A percentile compares a stretch with the other conserved stretches of the same genome.
Conservation (phyloP, 192 early-diverging fungal genomes). For the Obelidium mucronatum region DNA sequence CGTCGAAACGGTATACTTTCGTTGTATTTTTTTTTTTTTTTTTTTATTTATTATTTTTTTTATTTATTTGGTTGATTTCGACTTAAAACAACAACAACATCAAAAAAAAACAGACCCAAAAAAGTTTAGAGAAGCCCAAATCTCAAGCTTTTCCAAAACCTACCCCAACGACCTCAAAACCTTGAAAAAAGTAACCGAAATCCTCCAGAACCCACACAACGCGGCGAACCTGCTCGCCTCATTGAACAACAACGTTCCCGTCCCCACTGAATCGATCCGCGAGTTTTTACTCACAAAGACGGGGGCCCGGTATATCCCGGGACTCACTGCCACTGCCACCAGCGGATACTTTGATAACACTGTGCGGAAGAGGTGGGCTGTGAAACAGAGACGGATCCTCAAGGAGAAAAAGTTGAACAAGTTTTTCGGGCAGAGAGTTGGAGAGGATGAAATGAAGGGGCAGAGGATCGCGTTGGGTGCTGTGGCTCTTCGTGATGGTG, state of each 20-base stretch:
- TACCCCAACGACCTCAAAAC: conserved; percentile 14
- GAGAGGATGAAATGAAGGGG: conserved; percentile 60
- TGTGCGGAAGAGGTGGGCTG: conserved; percentile 51
- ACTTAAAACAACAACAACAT: no score
- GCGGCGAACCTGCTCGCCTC: not conserved
- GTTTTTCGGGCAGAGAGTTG: conserved; percentile 73
- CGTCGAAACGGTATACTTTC: not conserved
- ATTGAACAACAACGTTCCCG: conserved; percentile 22
- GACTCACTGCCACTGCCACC: conserved; percentile 2
- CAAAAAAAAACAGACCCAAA: not conserved
- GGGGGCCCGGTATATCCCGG: conserved; percentile 37
- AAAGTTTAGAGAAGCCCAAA: not conserved
- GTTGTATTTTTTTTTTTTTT: conserved; percentile 2
- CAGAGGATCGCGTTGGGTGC: conserved; percentile 33
- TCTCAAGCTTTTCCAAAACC: not conserved
- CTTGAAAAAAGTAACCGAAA: conserved; percentile 6
- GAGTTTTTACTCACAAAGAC: conserved; percentile 39
- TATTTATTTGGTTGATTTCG: no score
- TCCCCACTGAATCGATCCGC: conserved; percentile 34
- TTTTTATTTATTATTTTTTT: no score
- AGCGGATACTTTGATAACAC: conserved; percentile 65
- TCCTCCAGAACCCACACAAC: not conserved
- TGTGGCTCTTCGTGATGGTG: not conserved
- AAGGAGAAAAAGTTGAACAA: conserved; percentile 72
- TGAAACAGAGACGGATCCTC: conserved; percentile 65